These are phyloP conservation scores for Pseudophaeomoniella oleicola DNA, from an alignment of 2,329 filamentous ascomycete species.

Conservation along the genomic window DNA sequence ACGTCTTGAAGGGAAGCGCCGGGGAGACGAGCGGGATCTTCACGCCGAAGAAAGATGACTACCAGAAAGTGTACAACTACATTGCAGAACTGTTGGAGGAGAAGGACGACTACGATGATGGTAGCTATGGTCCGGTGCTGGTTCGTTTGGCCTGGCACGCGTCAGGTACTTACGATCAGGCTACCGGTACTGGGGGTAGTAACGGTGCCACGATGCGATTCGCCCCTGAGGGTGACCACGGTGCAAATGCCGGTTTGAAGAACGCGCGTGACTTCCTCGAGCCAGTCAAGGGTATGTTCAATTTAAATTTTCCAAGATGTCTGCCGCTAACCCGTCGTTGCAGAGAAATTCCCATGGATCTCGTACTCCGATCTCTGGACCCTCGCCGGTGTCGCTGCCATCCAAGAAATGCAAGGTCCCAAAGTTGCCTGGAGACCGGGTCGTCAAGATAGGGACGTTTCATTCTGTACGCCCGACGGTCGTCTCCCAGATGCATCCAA, in stretches of 20 bases:
- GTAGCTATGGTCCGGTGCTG: slow-evolving; percentile 85
- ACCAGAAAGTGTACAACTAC: slow-evolving; percentile 88
- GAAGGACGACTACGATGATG: slow-evolving; percentile 91
- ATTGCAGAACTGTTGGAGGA: slow-evolving; percentile 69
- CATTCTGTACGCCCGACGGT: slow-evolving; percentile 85
- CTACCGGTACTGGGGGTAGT: slow-evolving; percentile 77
- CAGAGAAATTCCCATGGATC: slow-evolving; percentile 84
- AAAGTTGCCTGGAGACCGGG: slow-evolving; percentile 78
- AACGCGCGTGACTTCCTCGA: slow-evolving; percentile 83
- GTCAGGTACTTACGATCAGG: slow-evolving; percentile 80
- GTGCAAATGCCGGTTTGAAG: slow-evolving; percentile 83
- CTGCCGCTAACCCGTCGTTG: slow-evolving; percentile 1
- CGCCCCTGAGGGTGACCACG: slow-evolving; percentile 73
- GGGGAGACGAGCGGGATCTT: slow-evolving; percentile 29
- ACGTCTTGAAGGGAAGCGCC: background rate
- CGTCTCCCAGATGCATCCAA: slow-evolving; percentile 73
- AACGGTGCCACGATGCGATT: slow-evolving; percentile 98
- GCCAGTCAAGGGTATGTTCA: slow-evolving; percentile 65
- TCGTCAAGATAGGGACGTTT: slow-evolving; percentile 61
- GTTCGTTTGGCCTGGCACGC: slow-evolving; percentile 88
- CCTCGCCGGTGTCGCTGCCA: slow-evolving; percentile 64
- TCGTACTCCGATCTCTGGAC: slow-evolving; percentile 96
- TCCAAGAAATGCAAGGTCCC: slow-evolving; percentile 93
- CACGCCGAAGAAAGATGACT: slow-evolving; percentile 68
- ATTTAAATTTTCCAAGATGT: background rate